These are phyloP conservation scores for Russula emetica DNA, from an alignment of 768 basidiomycete genomes.

Conservation along the genomic window DNA sequence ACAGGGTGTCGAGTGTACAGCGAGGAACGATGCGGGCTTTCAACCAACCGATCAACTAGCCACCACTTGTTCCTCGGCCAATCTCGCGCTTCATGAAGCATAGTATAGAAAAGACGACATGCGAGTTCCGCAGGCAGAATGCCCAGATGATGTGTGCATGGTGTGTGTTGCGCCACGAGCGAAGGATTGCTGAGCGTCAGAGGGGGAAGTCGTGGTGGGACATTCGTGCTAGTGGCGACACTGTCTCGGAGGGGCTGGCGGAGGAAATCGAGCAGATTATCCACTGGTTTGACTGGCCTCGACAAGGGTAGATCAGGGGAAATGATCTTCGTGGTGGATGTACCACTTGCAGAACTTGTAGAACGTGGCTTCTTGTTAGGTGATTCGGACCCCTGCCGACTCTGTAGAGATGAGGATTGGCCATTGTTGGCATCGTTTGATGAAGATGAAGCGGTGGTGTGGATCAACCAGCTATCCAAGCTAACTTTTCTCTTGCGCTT, in stretches of 20 bases:
- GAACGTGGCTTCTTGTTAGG: constrained; percentile 18
- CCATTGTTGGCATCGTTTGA: constrained; percentile 4
- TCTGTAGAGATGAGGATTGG: constrained; percentile 3
- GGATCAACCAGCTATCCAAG: constrained; percentile 54
- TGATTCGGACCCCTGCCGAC: background rate
- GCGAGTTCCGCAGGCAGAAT: constrained; percentile 73
- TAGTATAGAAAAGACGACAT: constrained; percentile 65
- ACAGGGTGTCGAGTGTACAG: constrained; percentile 56
- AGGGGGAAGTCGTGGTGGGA: constrained; percentile 50
- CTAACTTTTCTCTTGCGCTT: constrained; percentile 48
- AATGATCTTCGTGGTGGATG: background rate
- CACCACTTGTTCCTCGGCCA: constrained; percentile 83
- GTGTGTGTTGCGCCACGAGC: constrained; percentile 63
- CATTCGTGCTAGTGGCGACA: background rate
- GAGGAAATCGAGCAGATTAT: constrained; percentile 25
- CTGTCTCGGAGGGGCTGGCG: constrained; percentile 17
- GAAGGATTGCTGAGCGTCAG: constrained; percentile 57
- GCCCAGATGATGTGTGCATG: constrained; percentile 69
- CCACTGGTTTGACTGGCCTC: constrained; percentile 20
- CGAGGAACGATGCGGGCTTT: constrained; percentile 79
- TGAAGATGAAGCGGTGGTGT: constrained; percentile 29
- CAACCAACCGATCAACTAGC: constrained; percentile 75
- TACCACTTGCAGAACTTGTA: constrained; percentile 1
- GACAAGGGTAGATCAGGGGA: background rate
- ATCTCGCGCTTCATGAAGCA: constrained; percentile 54